phyloP scores from a whole-genome alignment of 2,329 filamentous ascomycete genomes.

The Lasiodiplodia theobromae region DNA sequence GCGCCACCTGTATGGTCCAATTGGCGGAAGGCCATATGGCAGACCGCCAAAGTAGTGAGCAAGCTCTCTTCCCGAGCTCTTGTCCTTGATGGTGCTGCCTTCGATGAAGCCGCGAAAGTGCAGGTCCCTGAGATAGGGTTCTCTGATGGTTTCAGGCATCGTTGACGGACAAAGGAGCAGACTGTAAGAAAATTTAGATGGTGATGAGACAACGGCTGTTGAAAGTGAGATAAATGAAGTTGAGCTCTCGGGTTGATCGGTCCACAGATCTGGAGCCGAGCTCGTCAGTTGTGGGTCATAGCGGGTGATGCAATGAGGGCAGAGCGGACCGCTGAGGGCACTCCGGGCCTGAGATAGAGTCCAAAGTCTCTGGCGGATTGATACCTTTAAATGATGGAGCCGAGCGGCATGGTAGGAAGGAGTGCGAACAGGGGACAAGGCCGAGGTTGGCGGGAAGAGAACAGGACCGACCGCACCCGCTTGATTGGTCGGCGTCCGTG shows the following conservation, averaged over 20 bases:
- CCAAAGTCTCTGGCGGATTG: neutral
- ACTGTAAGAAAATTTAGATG: no score
- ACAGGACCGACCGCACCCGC: neutral
- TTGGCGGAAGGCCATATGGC: constrained; percentile 62
- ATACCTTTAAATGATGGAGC: neutral
- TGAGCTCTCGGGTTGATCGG: constrained; percentile 4
- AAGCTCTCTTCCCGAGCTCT: constrained; percentile 41
- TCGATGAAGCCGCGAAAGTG: constrained; percentile 57
- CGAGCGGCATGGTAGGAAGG: neutral
- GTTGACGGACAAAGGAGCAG: neutral
- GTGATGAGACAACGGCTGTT: neutral
- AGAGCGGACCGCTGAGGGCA: neutral
- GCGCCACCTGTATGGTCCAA: constrained; percentile 57
- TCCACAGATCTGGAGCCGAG: constrained; percentile 21
- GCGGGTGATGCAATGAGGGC: neutral
- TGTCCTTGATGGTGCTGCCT: constrained; percentile 54
- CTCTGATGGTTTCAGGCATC: constrained; percentile 23
- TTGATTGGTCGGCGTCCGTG: neutral
- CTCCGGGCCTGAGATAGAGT: neutral
- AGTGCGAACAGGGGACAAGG: constrained; percentile 5
- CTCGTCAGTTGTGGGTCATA: constrained; percentile 5
- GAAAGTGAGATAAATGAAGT: neutral
- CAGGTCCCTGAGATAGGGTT: constrained; percentile 46
- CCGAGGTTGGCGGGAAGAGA: constrained; percentile 26
- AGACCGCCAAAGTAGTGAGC: constrained; percentile 63